Evolutionary conservation across 805 yeast species (phyloP), one percentile per base, ranked within the genome.

Genomic region (Clavispora vitiphila): DNA sequence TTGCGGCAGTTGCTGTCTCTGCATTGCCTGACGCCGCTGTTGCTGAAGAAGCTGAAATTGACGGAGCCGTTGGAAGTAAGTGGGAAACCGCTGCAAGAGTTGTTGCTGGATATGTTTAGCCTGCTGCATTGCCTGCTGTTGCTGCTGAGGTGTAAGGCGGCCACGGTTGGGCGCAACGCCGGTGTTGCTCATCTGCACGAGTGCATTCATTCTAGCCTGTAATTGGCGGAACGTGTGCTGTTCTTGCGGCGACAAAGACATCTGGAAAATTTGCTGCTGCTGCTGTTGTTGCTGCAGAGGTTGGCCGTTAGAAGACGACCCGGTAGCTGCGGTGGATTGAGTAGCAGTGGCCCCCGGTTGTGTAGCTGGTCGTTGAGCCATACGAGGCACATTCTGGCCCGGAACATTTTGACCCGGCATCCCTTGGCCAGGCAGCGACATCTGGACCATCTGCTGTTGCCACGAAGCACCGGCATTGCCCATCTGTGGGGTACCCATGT

Each of bases 261-360:
- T 61, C 39, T 66, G 73, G 63, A 69, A 69, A n/a, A 69, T 64
- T 43, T 69, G 74, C 48, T 69, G 74, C 39, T 69, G 74, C 39
- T 68, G 72, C 38, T 65, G 71, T 43, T 66, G 72, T 37, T 29
- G 32, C 12, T 29, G 32, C 32, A 29, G 32, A 1, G 32, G 20
- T 20, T 41, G 42, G 1, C 32, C 39, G 10, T 37, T 44, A 8
- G 39, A n/a, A 5, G 36, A 30, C 18, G 35, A 43, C 4, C 40
- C 43, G 8, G 41, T 8, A 4, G 40, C n/a, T n/a, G n/a, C n/a
- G n/a, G n/a, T n/a, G n/a, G n/a, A n/a, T n/a, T n/a, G n/a, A n/a
- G n/a, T n/a, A 21, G 22, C 5, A 5, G 22, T 21, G 22, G 22
- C 22, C 7, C 22, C 38, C 3, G 55, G 41, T 40, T 49, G 53